Percentiles rank a stretch among this genome's conserved stretches.
These are phyloP conservation scores for Aaosphaeria pasadenensis DNA, from an alignment of 2,329 filamentous ascomycete species.

Conservation along the genomic window DNA sequence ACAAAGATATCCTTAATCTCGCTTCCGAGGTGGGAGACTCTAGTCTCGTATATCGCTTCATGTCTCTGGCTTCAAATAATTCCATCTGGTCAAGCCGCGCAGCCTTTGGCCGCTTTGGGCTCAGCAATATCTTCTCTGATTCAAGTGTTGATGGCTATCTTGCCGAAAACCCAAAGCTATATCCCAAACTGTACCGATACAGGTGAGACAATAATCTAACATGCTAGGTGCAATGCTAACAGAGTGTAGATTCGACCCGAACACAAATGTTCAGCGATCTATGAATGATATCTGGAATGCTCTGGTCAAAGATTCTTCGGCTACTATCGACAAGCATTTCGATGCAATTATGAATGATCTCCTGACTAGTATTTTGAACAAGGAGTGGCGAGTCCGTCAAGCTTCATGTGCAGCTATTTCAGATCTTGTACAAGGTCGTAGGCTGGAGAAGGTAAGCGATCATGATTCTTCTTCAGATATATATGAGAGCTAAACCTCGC, in stretches of 20 bases:
- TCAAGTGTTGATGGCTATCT: conserved; percentile 66
- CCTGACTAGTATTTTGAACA: conserved; percentile 78
- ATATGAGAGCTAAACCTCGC: not conserved
- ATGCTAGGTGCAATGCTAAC: not conserved
- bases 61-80: conserved; percentile 94
- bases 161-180: conserved; percentile 86
- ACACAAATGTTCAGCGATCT: conserved; percentile 84
- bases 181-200: conserved; percentile 92
- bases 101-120: conserved; percentile 88
- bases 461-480: not conserved
- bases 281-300: conserved; percentile 99
- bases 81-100: conserved; percentile 97
- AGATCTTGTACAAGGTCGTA: conserved; percentile 80
- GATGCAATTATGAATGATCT: conserved; percentile 86
- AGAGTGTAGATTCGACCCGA: conserved; percentile 71
- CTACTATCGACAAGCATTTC: conserved; percentile 77
- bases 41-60: conserved; percentile 95
- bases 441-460: conserved; percentile 43
- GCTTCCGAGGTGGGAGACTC: conserved; percentile 97
- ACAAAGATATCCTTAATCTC: conserved; percentile 93
- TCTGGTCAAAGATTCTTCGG: conserved; percentile 81
- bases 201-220: conserved; percentile 38
- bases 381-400: conserved; percentile 90
- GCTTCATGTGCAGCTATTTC: conserved; percentile 88
- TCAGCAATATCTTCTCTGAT: conserved; percentile 88